Evolutionary conservation across 331 rosid genomes (phyloP), one percentile per base, ranked within the genome.

Genomic region (Malus hybrid): DNA sequence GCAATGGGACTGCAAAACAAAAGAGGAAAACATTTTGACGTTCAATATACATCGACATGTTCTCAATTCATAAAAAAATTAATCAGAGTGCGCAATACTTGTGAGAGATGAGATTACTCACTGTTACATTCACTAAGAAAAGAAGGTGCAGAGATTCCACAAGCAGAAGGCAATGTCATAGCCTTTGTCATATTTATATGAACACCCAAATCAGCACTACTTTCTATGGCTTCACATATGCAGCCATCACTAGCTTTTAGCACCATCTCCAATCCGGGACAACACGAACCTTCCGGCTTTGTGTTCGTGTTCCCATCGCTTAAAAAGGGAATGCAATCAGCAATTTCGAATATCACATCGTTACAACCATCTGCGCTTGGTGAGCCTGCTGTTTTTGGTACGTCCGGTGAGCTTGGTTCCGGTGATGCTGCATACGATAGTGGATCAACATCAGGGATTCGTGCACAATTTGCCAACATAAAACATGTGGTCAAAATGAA

Each of bases 291-390:
- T 1, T 33, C 77, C 4, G 70, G 78, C 33, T 28, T 65, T 32
- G 27, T 56, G 64, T 27, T 3, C 1, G 28, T 52, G 19, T 64
- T 24, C 7, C 60, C 80, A 31, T 71, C 64, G 9, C 24, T 75
- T 46, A 80, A 1, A 46, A 27, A 80, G 20, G 80, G 46, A 28
- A 80, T 15, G 62, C 84, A 80, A 42, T 80, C 80, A 1, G 66
- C 60, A 69, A 80, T 70, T 3, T n/a, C 63, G 24, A n/a, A 76
- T 29, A 76, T 31, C 44, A 74, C 10, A 13, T 39, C 31, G 12
- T 69, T 32, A 24, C 76, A 78, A 71, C 71, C 66, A 12, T 2
- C 4, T 11, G 66, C 20, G 50, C 63, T 27, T 4, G 75, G 55
- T 8, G 24, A 31, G 46, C 34, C 67, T 14, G 6, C 31, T 62